Percentiles rank a stretch among this genome's conserved stretches.
phyloP scores from a whole-genome alignment of 2,329 filamentous ascomycete species.

The Exophiala spinifera region DNA sequence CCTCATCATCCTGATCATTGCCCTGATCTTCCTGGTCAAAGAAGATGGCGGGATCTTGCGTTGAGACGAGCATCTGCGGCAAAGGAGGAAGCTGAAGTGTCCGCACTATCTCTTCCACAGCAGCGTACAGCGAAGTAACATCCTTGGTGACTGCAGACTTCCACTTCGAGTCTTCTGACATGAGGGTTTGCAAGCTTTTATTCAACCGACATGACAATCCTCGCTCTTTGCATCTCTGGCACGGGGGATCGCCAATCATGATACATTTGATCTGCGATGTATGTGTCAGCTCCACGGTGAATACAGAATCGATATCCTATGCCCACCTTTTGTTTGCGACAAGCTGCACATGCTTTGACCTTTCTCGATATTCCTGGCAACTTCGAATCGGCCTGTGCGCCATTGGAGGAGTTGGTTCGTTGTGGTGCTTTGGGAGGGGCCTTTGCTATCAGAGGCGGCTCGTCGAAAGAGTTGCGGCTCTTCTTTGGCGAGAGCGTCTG shows the following conservation, averaged over 20 bases:
- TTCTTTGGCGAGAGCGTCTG: slow-evolving; percentile 26
- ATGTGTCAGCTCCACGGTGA: slow-evolving; percentile 2
- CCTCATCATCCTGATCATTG: slow-evolving; percentile 46
- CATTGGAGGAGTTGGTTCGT: slow-evolving; percentile 25
- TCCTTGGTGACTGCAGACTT: slow-evolving; percentile 36
- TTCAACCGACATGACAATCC: slow-evolving; percentile 51
- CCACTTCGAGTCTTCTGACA: slow-evolving; percentile 48
- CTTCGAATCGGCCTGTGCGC: slow-evolving; percentile 16
- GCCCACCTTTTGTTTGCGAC: slow-evolving; percentile 52
- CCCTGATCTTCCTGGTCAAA: slow-evolving; percentile 39
- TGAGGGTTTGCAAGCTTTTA: slow-evolving; percentile 50
- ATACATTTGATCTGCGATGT: slow-evolving; percentile 46
- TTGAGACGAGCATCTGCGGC: slow-evolving; percentile 36
- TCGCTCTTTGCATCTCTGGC: slow-evolving; percentile 50
- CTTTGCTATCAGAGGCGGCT: slow-evolving; percentile 21
- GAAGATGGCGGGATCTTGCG: slow-evolving; percentile 30
- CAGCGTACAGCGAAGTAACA: slow-evolving; percentile 32
- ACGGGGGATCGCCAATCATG: slow-evolving; percentile 50
- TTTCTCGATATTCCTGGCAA: slow-evolving; percentile 40
- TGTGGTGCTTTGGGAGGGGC: slow-evolving; percentile 15
- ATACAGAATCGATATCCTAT: not conserved
- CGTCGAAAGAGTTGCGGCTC: slow-evolving; percentile 24
- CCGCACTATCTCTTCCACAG: slow-evolving; percentile 36
- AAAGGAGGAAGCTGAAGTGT: slow-evolving; percentile 39
- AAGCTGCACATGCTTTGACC: slow-evolving; percentile 52